Conservation (phyloP, 2,329 filamentous ascomycete genomes). For the Cryphonectria naterciae region DNA sequence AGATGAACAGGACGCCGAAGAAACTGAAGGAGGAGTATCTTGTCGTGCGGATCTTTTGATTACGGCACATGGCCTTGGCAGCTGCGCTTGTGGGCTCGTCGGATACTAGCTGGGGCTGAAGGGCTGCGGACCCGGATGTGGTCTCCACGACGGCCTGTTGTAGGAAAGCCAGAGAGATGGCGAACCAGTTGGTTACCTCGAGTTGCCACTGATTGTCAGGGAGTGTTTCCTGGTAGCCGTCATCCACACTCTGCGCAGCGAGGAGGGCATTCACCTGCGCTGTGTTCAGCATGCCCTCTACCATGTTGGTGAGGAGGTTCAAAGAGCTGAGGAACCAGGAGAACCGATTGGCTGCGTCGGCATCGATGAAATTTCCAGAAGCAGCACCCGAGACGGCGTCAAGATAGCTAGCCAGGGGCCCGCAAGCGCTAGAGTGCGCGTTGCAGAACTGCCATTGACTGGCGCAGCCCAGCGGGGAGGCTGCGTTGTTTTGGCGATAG, state of each 20-base stretch:
- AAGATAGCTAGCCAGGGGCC: not conserved
- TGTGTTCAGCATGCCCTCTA: not conserved
- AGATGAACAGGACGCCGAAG: slow-evolving; percentile 35
- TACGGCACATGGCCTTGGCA: slow-evolving; percentile 21
- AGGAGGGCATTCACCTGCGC: slow-evolving; percentile 10
- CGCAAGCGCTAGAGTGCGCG: not conserved
- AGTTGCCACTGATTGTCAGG: slow-evolving; percentile 31
- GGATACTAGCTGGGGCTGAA: not conserved
- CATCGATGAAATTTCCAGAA: not conserved
- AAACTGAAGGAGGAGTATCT: slow-evolving; percentile 35
- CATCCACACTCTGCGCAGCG: not conserved
- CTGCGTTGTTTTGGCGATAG: slow-evolving; percentile 22
- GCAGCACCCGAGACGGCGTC: not conserved
- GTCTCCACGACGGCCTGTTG: slow-evolving; percentile 25
- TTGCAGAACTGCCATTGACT: slow-evolving; percentile 25
- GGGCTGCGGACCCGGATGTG: slow-evolving; percentile 15
- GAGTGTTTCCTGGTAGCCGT: slow-evolving; percentile 6
- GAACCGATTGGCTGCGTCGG: slow-evolving; percentile 4
- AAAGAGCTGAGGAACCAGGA: not conserved
- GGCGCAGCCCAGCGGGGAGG: slow-evolving; percentile 25
- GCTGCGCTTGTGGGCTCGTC: slow-evolving; percentile 4
- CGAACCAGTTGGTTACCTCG: slow-evolving; percentile 30
- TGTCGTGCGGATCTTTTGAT: slow-evolving; percentile 35
- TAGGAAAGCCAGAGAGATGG: slow-evolving; percentile 13
- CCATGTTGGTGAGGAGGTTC: not conserved